phyloP scores from a whole-genome alignment of 441 rosid genomes.

The Adansonia gregorii region DNA sequence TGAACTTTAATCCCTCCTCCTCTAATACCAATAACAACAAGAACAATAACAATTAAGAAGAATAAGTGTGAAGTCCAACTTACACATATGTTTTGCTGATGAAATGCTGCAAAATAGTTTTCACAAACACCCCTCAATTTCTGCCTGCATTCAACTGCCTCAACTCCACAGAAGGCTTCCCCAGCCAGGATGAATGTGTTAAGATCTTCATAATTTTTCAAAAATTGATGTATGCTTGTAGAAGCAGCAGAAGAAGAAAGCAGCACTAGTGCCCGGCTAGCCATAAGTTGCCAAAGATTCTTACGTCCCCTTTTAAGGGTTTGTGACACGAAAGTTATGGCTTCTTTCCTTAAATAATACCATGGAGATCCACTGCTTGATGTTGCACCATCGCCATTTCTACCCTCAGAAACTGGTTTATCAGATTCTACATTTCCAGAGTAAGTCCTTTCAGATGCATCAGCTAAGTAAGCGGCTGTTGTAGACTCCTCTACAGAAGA shows the following conservation, averaged over 20 bases:
- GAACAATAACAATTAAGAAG: not conserved
- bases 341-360: conserved; percentile 94
- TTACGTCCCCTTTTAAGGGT: conserved; percentile 89
- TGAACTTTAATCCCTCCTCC: not conserved
- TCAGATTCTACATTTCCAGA: conserved; percentile 37
- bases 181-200: conserved; percentile 88
- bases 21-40: not conserved
- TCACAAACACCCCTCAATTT: conserved; percentile 88
- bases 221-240: conserved; percentile 90
- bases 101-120: conserved; percentile 83
- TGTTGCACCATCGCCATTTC: conserved; percentile 57
- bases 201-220: conserved; percentile 90
- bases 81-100: conserved; percentile 86
- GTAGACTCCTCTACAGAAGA: conserved; percentile 44
- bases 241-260: conserved; percentile 90
- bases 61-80: conserved; percentile 42
- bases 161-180: conserved; percentile 95
- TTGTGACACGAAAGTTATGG: conserved; percentile 81
- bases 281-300: conserved; percentile 98
- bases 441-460: conserved; percentile 41
- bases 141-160: conserved; percentile 95
- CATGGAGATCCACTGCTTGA: conserved; percentile 84
- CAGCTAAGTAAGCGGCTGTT: conserved; percentile 31
- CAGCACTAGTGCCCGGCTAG: conserved; percentile 88
- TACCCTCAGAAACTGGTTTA: conserved; percentile 44